phyloP scores from a whole-genome alignment of 2,329 filamentous ascomycete species.

The Aureobasidium namibiae region DNA sequence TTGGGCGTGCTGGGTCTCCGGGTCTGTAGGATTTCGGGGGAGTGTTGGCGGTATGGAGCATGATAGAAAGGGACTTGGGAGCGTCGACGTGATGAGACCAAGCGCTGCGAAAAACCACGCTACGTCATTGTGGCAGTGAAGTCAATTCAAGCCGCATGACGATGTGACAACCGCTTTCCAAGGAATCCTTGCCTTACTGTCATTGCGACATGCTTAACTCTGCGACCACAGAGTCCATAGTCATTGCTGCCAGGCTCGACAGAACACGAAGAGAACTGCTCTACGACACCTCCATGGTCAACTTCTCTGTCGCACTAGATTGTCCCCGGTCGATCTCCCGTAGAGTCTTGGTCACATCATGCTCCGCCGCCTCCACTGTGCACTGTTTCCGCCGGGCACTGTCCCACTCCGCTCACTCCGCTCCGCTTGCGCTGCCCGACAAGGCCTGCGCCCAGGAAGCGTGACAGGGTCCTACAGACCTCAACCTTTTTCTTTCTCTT shows the following conservation, averaged over 20 bases:
- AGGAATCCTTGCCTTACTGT: background rate
- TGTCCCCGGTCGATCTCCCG: conserved; percentile 1
- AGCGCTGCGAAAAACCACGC: background rate
- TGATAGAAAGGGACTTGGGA: too few relatives aligned
- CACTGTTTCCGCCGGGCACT: background rate
- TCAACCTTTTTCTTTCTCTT: background rate
- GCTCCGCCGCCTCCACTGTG: background rate
- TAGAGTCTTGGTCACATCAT: background rate
- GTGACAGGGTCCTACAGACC: background rate
- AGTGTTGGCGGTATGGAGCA: background rate
- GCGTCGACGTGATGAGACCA: background rate
- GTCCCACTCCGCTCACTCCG: too few relatives aligned
- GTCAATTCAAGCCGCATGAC: background rate
- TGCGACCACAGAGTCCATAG: too few relatives aligned
- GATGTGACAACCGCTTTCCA: background rate
- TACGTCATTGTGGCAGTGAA: conserved; percentile 8
- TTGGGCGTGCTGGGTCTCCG: background rate
- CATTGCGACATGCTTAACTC: background rate
- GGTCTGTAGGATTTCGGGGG: background rate
- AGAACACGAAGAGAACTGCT: too few relatives aligned
- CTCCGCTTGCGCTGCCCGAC: background rate
- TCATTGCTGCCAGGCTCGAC: background rate
- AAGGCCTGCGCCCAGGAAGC: too few relatives aligned
- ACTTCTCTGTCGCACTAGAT: background rate
- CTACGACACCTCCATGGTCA: too few relatives aligned